Evolutionary conservation across 2,329 filamentous ascomycete genomes (phyloP).

Genomic region (Orbilia blumenaviensis): DNA sequence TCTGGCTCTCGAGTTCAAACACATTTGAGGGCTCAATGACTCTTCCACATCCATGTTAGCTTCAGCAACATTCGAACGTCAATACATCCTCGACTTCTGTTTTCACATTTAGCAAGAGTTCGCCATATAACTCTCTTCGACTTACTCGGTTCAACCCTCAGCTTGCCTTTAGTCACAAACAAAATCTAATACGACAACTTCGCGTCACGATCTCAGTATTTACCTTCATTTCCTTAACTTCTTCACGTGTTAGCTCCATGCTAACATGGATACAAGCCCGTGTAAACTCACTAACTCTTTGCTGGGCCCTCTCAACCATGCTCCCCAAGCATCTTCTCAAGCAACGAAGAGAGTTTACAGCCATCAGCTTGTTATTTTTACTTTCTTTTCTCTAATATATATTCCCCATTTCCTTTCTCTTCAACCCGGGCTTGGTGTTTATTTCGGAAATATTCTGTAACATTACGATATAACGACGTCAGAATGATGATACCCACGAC

Average conservation of each 20-base stretch:
- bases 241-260: conserved; percentile 48
- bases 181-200: neutral
- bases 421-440: conserved; percentile 40
- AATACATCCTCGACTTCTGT: neutral
- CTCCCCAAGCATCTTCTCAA: neutral
- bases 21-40: conserved; percentile 48
- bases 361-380: neutral
- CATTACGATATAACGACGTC: conserved; percentile 52
- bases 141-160: neutral
- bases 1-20: conserved; percentile 51
- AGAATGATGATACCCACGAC: conserved; percentile 55
- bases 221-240: conserved; percentile 27
- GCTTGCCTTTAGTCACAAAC: neutral
- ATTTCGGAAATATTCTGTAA: conserved; percentile 34
- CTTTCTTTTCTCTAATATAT: conserved; percentile 31
- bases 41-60: conserved; percentile 44
- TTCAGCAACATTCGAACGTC: conserved; percentile 18
- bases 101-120: conserved; percentile 13
- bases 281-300: conserved; percentile 44
- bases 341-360: conserved; percentile 39
- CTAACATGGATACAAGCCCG: conserved; percentile 41
- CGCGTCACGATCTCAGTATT: conserved; percentile 39
- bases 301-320: conserved; percentile 8
- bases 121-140: neutral
- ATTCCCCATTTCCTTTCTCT: conserved; percentile 21